A percentile compares a stretch with the other conserved stretches of the same genome.
phyloP scores from a whole-genome alignment of 2,329 filamentous ascomycete genomes.

The Elsinoe necatrix region DNA sequence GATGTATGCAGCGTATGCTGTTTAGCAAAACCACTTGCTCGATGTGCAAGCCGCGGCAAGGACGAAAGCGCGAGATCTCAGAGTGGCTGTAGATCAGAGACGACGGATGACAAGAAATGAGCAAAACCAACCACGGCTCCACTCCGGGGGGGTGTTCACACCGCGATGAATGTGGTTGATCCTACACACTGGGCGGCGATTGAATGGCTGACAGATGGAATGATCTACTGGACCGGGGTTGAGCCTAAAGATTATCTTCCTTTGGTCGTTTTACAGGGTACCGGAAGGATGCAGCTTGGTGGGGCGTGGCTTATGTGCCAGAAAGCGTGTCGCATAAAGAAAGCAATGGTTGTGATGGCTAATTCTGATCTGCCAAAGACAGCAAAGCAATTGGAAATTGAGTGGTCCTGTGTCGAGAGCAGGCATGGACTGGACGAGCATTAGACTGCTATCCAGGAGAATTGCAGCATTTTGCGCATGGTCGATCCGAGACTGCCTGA shows the following conservation, averaged over 20 bases:
- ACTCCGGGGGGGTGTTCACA: background rate
- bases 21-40: background rate
- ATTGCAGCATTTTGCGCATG: background rate
- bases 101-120: background rate
- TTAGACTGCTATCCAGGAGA: background rate
- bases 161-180: background rate
- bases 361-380: constrained; percentile 4
- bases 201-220: constrained; percentile 4
- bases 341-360: background rate
- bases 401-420: background rate
- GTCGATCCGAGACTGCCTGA: background rate
- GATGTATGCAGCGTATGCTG: background rate
- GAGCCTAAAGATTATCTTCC: constrained; percentile 3
- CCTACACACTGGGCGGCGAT: background rate
- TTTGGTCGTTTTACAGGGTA: background rate
- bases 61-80: background rate
- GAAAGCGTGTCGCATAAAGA: constrained; percentile 11
- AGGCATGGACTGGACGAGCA: background rate
- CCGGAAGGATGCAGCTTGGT: constrained; percentile 8
- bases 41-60: background rate
- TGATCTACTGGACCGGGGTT: background rate
- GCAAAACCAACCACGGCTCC: constrained; percentile 12
- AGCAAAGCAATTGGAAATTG: background rate
- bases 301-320: constrained; percentile 6
- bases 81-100: background rate